These are phyloP conservation scores for Eutypella sp. DNA, from an alignment of 2,329 filamentous ascomycete species.

Conservation along the genomic window DNA sequence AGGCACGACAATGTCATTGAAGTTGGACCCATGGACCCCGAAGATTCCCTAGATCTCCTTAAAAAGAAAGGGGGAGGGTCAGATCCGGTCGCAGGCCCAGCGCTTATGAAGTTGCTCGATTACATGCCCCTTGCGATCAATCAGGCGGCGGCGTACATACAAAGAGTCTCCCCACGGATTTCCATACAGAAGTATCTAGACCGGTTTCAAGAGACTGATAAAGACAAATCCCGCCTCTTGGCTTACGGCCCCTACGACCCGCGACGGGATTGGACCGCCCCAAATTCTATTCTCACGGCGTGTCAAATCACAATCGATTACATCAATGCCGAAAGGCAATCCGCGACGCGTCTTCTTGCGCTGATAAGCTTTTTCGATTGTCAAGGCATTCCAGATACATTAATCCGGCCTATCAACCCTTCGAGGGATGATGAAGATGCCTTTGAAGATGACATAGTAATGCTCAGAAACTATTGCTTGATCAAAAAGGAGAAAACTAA, in stretches of 20 bases:
- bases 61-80: neutral
- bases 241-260: conserved; percentile 24
- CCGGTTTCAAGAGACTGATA: conserved; percentile 28
- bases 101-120: conserved; percentile 25
- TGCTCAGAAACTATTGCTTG: conserved; percentile 33
- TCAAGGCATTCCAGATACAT: conserved; percentile 32
- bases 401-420: conserved; percentile 16
- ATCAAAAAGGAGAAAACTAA: conserved; percentile 18
- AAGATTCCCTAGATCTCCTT: neutral
- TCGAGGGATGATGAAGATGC: conserved; percentile 1
- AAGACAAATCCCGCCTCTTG: conserved; percentile 22
- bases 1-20: neutral
- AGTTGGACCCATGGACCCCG: neutral
- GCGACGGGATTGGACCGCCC: conserved; percentile 26
- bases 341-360: conserved; percentile 37
- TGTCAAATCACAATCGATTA: conserved; percentile 33
- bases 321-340: conserved; percentile 26
- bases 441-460: conserved; percentile 29
- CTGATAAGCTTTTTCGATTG: conserved; percentile 43
- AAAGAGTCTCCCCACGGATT: conserved; percentile 17
- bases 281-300: conserved; percentile 30
- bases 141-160: conserved; percentile 31
- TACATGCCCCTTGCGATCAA: conserved; percentile 29
- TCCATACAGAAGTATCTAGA: conserved; percentile 33
- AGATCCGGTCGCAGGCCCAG: conserved; percentile 8